Evolutionary conservation across 2,329 filamentous ascomycete genomes (phyloP).

Genomic region (Trichoderma atroviride): DNA sequence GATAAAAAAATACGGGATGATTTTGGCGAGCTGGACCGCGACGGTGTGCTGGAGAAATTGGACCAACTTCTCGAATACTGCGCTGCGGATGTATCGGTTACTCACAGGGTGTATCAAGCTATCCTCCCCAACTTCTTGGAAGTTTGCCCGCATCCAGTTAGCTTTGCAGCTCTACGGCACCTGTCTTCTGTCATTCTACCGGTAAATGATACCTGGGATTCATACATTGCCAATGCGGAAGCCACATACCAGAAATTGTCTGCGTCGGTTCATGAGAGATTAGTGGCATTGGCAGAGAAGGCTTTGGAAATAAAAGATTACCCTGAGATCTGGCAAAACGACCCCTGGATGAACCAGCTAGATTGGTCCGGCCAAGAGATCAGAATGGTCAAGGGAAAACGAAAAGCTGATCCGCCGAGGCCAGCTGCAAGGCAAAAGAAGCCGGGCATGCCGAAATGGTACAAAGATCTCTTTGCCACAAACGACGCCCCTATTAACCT

Average conservation of each 20-base stretch:
- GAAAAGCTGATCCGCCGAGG: conserved; percentile 70
- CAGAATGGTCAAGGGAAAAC: conserved; percentile 88
- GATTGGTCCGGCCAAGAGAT: conserved; percentile 96
- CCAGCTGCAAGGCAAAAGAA: conserved; percentile 85
- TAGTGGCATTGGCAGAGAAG: conserved; percentile 73
- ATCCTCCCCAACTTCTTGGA: conserved; percentile 89
- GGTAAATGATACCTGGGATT: conserved; percentile 83
- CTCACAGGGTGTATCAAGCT: conserved; percentile 89
- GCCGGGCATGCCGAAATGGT: conserved; percentile 94
- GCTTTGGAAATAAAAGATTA: conserved; percentile 75
- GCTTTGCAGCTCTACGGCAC: conserved; percentile 90
- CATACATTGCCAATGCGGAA: conserved; percentile 82
- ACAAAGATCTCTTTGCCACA: conserved; percentile 82
- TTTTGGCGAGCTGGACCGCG: conserved; percentile 79
- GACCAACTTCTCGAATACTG: conserved; percentile 91
- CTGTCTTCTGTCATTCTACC: conserved; percentile 93
- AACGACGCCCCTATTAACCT: conserved; percentile 70
- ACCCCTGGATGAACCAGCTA: conserved; percentile 90
- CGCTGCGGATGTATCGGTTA: conserved; percentile 89
- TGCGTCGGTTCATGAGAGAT: conserved; percentile 73
- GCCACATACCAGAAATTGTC: conserved; percentile 78
- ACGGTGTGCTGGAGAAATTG: conserved; percentile 69
- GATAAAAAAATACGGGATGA: conserved; percentile 87
- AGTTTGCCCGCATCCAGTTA: conserved; percentile 94
- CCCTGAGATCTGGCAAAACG: conserved; percentile 68